Conservation (phyloP, 2,329 filamentous ascomycete genomes). For the Pseudogymnoascus sp. region DNA sequence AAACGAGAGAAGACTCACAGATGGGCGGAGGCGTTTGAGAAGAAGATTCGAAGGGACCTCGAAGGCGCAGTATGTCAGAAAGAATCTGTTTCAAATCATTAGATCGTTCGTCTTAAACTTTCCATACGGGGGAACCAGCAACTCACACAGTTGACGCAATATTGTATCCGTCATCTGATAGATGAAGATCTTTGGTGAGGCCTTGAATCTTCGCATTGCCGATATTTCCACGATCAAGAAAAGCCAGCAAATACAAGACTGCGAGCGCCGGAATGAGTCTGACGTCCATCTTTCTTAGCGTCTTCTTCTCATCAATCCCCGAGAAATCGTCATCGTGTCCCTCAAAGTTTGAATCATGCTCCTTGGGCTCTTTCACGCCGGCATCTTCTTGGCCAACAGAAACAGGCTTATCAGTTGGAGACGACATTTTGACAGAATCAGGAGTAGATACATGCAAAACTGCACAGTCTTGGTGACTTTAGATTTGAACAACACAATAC, state of each 20-base stretch:
- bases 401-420: not conserved
- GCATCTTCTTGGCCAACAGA: not conserved
- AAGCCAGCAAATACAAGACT: slow-evolving; percentile 13
- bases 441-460: not conserved
- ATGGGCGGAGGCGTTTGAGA: slow-evolving; percentile 48
- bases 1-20: not conserved
- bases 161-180: slow-evolving; percentile 16
- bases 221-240: slow-evolving; percentile 55
- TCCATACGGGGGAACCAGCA: not conserved
- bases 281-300: slow-evolving; percentile 13
- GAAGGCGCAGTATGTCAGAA: slow-evolving; percentile 50
- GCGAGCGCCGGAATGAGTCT: slow-evolving; percentile 14
- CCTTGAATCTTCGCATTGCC: slow-evolving; percentile 31
- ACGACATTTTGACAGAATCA: not conserved
- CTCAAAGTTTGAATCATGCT: not conserved
- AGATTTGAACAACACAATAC: not conserved
- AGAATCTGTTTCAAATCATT: slow-evolving; percentile 52
- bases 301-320: not conserved
- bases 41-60: slow-evolving; percentile 60
- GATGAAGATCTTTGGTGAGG: slow-evolving; percentile 12
- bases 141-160: slow-evolving; percentile 14
- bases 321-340: slow-evolving; percentile 2
- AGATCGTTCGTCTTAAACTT: slow-evolving; percentile 53
- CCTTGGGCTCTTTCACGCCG: not conserved
- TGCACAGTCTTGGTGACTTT: not conserved